Evolutionary conservation across 371 early-diverging fungal genomes (phyloP).

Genomic region (Mortierella sp.): DNA sequence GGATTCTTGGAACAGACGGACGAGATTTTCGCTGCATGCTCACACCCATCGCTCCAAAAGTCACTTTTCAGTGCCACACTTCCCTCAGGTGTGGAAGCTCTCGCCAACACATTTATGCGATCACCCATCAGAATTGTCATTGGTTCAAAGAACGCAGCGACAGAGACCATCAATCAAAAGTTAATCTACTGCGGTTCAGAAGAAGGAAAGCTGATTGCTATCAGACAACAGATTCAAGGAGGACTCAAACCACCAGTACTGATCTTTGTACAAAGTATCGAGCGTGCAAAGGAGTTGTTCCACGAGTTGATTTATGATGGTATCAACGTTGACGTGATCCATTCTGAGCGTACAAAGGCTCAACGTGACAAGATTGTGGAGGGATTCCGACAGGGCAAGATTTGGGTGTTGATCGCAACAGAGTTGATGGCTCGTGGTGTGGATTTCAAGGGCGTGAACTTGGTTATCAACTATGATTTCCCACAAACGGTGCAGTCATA

Average conservation of each 20-base stretch:
- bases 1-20: conserved; percentile 94
- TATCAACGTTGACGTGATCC: conserved; percentile 96
- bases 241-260: conserved; percentile 93
- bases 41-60: conserved; percentile 78
- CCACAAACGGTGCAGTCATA: conserved; percentile 95
- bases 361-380: conserved; percentile 94
- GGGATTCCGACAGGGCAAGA: conserved; percentile 89
- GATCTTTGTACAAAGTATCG: conserved; percentile 96
- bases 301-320: conserved; percentile 97
- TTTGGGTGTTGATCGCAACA: conserved; percentile 97
- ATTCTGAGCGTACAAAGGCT: conserved; percentile 91
- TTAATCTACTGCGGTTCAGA: conserved; percentile 95
- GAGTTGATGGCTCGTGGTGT: conserved; percentile 97
- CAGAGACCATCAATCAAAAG: conserved; percentile 90
- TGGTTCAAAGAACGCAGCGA: conserved; percentile 94
- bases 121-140: conserved; percentile 91
- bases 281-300: conserved; percentile 94
- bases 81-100: conserved; percentile 89
- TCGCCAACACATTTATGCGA: conserved; percentile 91
- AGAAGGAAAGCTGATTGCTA: conserved; percentile 92
- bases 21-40: conserved; percentile 91
- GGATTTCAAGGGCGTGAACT: conserved; percentile 93
- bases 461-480: conserved; percentile 97
- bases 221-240: conserved; percentile 87
- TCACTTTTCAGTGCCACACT: conserved; percentile 96